phyloP scores from a whole-genome alignment of 805 yeast species.

The Wickerhamomyces alni region DNA sequence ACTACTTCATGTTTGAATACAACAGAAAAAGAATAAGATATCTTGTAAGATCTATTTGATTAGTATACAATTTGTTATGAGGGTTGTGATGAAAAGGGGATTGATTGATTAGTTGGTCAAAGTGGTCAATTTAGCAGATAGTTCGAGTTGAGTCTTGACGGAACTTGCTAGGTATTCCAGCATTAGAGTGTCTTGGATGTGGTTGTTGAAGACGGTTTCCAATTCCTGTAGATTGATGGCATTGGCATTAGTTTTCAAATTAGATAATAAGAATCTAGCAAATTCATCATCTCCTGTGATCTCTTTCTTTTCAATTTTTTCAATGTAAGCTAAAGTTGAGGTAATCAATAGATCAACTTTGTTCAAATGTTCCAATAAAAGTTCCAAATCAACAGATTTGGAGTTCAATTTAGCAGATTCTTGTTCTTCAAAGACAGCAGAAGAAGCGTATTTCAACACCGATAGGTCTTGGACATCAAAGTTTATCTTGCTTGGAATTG shows the following conservation, averaged over 20 bases:
- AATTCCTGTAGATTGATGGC: slow-evolving; percentile 42
- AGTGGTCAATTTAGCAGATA: slow-evolving; percentile 68
- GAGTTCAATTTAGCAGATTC: slow-evolving; percentile 25
- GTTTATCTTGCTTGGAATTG: slow-evolving; percentile 60
- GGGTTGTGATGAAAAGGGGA: not conserved
- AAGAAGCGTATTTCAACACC: slow-evolving; percentile 42
- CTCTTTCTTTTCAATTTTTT: slow-evolving; percentile 34
- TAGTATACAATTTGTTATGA: not conserved
- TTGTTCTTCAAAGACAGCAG: slow-evolving; percentile 26
- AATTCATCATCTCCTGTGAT: slow-evolving; percentile 48
- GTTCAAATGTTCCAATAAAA: slow-evolving; percentile 39
- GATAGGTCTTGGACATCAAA: slow-evolving; percentile 55
- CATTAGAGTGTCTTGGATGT: slow-evolving; percentile 75
- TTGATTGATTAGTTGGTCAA: slow-evolving; percentile 29
- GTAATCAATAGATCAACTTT: slow-evolving; percentile 43
- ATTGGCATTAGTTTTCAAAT: slow-evolving; percentile 46
- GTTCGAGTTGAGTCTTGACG: slow-evolving; percentile 77
- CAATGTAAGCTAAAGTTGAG: slow-evolving; percentile 42
- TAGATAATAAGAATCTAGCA: slow-evolving; percentile 60
- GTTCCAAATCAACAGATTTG: slow-evolving; percentile 36
- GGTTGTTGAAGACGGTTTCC: slow-evolving; percentile 57
- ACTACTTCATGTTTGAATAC: not conserved
- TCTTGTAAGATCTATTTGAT: not conserved
- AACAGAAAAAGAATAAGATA: no score
- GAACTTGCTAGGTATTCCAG: slow-evolving; percentile 79